These are phyloP conservation scores for Saccharomyces eubayanus DNA, from an alignment of 805 yeast genomes.

Conservation along the genomic window DNA sequence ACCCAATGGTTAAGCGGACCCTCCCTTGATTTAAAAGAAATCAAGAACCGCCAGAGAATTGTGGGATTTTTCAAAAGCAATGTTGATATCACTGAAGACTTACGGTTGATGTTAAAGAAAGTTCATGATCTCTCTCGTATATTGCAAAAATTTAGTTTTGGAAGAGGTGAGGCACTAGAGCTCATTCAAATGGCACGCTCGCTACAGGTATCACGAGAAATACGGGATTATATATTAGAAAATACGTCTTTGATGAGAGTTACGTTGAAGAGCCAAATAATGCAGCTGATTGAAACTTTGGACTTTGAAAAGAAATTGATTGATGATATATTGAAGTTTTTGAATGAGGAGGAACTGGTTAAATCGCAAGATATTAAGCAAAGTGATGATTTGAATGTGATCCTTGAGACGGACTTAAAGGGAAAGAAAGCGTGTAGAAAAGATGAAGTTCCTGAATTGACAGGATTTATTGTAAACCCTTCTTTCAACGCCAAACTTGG, in stretches of 20 bases:
- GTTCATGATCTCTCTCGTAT: slow-evolving; percentile 53
- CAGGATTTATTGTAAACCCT: slow-evolving; percentile 32
- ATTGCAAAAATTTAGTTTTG: slow-evolving; percentile 49
- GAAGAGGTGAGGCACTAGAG: slow-evolving; percentile 38
- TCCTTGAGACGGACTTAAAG: slow-evolving; percentile 3
- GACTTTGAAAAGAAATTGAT: slow-evolving; percentile 37
- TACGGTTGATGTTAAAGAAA: slow-evolving; percentile 35
- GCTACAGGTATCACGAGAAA: slow-evolving; percentile 29
- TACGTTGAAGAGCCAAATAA: slow-evolving; percentile 17
- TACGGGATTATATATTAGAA: slow-evolving; percentile 17
- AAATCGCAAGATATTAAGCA: slow-evolving; percentile 18
- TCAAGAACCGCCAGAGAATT: slow-evolving; percentile 46
- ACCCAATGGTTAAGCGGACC: slow-evolving; percentile 82
- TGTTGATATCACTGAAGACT: slow-evolving; percentile 20
- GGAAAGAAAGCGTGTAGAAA: neutral
- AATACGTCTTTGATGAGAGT: slow-evolving; percentile 1
- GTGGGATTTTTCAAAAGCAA: slow-evolving; percentile 39
- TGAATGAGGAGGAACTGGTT: slow-evolving; percentile 35
- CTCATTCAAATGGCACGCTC: slow-evolving; percentile 38
- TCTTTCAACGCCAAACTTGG: slow-evolving; percentile 29
- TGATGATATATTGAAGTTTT: slow-evolving; percentile 33
- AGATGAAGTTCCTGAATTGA: neutral
- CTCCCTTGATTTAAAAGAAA: slow-evolving; percentile 47
- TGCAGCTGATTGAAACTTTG: slow-evolving; percentile 26
- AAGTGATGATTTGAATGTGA: slow-evolving; percentile 8